A percentile compares a stretch with the other conserved stretches of the same genome.
Conservation (phyloP, 805 yeast genomes). For the Wickerhamia fluorescens region DNA sequence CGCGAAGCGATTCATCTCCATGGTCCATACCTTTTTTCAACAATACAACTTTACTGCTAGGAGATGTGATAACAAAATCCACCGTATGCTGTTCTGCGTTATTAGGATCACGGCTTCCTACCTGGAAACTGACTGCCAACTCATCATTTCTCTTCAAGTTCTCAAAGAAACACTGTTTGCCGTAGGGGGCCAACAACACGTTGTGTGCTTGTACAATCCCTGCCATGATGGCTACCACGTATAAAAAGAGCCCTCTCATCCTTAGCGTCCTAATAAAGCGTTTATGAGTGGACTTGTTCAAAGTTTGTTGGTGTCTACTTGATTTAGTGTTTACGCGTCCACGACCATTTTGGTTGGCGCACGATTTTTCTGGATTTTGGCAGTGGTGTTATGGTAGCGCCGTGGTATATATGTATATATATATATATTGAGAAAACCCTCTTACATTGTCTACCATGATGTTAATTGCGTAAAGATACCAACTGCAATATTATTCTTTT, state of each 20-base stretch:
- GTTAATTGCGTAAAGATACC: too few species aligned
- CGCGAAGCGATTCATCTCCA: slow-evolving; percentile 69
- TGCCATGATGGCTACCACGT: slow-evolving; percentile 2
- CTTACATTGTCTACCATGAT: too few species aligned
- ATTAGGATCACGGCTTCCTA: slow-evolving; percentile 78
- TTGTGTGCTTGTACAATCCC: slow-evolving; percentile 46
- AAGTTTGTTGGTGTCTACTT: background rate
- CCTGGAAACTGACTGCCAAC: slow-evolving; percentile 84
- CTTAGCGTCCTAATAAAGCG: too few species aligned
- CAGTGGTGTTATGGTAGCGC: too few species aligned
- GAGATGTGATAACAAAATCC: slow-evolving; percentile 50
- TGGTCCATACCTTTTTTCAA: slow-evolving; percentile 57
- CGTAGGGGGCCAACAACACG: slow-evolving; percentile 73
- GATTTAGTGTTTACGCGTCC: slow-evolving; percentile 1
- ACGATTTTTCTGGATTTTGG: too few species aligned
- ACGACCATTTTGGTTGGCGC: too few species aligned
- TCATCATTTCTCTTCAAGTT: slow-evolving; percentile 76
- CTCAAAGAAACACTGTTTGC: slow-evolving; percentile 86
- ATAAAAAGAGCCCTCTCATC: too few species aligned
- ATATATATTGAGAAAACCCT: too few species aligned
- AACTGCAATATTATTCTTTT: too few species aligned
- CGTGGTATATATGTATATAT: too few species aligned
- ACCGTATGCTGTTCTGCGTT: slow-evolving; percentile 57
- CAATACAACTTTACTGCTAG: slow-evolving; percentile 42
- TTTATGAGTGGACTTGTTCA: too few species aligned